A percentile compares a stretch with the other conserved stretches of the same genome.
phyloP scores from a whole-genome alignment of 2,329 filamentous ascomycete species.

The Cercospora beticola region DNA sequence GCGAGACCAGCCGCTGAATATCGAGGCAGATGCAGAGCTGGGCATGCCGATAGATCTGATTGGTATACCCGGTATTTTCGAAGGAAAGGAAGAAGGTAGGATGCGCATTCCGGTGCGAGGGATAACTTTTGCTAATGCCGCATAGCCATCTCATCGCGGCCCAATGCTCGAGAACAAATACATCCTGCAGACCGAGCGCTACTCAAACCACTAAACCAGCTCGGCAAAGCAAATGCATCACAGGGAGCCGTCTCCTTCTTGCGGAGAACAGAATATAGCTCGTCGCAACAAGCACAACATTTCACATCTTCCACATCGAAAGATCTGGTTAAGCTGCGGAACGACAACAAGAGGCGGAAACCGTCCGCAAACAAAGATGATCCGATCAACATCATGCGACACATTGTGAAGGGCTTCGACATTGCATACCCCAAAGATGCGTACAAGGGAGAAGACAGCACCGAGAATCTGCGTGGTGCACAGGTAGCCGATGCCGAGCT shows the following conservation, averaged over 20 bases:
- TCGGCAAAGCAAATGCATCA: conserved; percentile 78
- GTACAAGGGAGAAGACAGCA: conserved; percentile 66
- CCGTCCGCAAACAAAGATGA: conserved; percentile 52
- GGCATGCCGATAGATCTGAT: conserved; percentile 97
- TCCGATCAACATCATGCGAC: conserved; percentile 60
- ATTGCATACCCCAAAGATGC: conserved; percentile 63
- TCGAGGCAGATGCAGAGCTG: conserved; percentile 95
- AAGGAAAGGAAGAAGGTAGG: conserved; percentile 89
- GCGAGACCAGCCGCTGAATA: conserved; percentile 88
- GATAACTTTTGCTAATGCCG: conserved; percentile 14
- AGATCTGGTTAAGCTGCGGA: conserved; percentile 46
- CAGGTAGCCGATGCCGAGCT: conserved; percentile 55
- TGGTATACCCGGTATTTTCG: conserved; percentile 90
- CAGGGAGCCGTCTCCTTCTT: conserved; percentile 87
- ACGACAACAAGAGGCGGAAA: conserved; percentile 44
- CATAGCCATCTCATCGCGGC: conserved; percentile 60
- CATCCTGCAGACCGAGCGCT: conserved; percentile 84
- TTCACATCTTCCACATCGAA: conserved; percentile 57
- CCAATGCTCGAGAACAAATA: conserved; percentile 63
- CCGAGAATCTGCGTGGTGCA: conserved; percentile 54
- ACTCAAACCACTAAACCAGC: conserved; percentile 75
- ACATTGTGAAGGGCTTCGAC: conserved; percentile 64
- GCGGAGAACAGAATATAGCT: conserved; percentile 93
- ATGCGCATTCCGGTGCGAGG: conserved; percentile 10
- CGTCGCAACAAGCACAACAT: conserved; percentile 49